These are phyloP conservation scores for Spergularia azorica DNA, from an alignment of 179 eudicot species.

Conservation along the genomic window DNA sequence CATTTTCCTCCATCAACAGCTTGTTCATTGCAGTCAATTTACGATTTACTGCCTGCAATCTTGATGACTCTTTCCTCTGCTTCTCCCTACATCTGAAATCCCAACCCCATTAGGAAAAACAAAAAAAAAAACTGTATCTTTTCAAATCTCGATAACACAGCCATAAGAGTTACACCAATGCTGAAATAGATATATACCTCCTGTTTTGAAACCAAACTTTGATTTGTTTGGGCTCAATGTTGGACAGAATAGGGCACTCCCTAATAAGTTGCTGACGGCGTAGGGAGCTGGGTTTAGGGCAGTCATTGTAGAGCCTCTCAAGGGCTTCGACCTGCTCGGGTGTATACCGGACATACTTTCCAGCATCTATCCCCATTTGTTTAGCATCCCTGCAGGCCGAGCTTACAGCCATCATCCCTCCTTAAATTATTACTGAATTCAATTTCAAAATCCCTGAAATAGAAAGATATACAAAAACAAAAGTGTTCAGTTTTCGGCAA, in stretches of 20 bases:
- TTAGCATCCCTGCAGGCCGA: slow-evolving; percentile 63
- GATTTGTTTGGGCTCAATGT: slow-evolving; percentile 61
- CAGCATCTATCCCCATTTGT: slow-evolving; percentile 56
- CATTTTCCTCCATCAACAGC: slow-evolving; percentile 64
- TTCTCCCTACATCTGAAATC: slow-evolving; percentile 55
- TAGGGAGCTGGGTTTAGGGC: slow-evolving; percentile 91
- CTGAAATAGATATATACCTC: slow-evolving; percentile 33
- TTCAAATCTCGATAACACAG: neutral
- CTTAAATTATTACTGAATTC: slow-evolving; percentile 25
- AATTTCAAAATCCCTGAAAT: slow-evolving; percentile 31
- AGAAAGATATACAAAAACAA: neutral
- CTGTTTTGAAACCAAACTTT: slow-evolving; percentile 69
- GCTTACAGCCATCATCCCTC: slow-evolving; percentile 70
- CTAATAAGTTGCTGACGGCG: slow-evolving; percentile 96
- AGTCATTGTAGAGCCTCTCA: slow-evolving; percentile 81
- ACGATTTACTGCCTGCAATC: slow-evolving; percentile 50
- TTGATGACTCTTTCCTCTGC: slow-evolving; percentile 50
- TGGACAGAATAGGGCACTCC: slow-evolving; percentile 92
- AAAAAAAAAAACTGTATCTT: neutral
- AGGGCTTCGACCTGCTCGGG: slow-evolving; percentile 96
- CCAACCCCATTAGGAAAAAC: neutral
- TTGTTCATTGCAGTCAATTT: slow-evolving; percentile 59
- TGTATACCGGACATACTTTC: slow-evolving; percentile 84
- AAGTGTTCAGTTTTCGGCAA: neutral
- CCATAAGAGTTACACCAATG: neutral